A percentile compares a stretch with the other conserved stretches of the same genome.
phyloP scores from a whole-genome alignment of 805 yeast genomes.

The Lachancea thermotolerans region DNA sequence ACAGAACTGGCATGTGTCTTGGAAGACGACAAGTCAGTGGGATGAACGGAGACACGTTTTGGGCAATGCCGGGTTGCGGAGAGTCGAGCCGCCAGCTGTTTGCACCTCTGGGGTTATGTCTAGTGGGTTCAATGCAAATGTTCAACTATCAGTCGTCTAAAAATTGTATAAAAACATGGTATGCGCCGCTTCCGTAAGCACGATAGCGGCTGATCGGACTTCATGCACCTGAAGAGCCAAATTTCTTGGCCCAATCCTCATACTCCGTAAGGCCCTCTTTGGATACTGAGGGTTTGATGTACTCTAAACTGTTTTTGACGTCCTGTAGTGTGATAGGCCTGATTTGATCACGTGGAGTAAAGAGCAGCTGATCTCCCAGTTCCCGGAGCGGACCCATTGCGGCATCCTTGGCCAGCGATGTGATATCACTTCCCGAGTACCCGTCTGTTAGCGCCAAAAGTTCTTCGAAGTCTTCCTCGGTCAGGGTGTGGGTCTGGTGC shows the following conservation, averaged over 20 bases:
- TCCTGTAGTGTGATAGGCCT: slow-evolving; percentile 69
- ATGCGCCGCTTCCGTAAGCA: not conserved
- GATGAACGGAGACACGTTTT: no score
- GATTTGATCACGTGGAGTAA: slow-evolving; percentile 63
- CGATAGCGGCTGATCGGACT: not conserved
- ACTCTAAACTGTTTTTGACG: slow-evolving; percentile 65
- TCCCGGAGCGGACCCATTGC: slow-evolving; percentile 96
- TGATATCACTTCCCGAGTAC: slow-evolving; percentile 90
- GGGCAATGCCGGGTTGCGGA: no score
- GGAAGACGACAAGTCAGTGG: no score
- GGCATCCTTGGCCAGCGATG: slow-evolving; percentile 93
- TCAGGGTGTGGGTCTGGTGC: slow-evolving; percentile 65
- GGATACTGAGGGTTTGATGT: slow-evolving; percentile 84
- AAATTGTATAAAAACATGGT: not conserved
- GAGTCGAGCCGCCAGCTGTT: no score
- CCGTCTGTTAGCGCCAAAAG: slow-evolving; percentile 66
- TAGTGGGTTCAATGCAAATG: no score
- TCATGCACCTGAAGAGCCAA: slow-evolving; percentile 83
- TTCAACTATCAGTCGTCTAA: not conserved
- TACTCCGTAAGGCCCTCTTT: slow-evolving; percentile 69
- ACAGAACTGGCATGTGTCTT: not conserved
- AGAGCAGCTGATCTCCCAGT: slow-evolving; percentile 74
- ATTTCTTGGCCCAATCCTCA: slow-evolving; percentile 82
- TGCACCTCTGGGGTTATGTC: no score
- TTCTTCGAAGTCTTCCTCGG: slow-evolving; percentile 53